A percentile compares a stretch with the other conserved stretches of the same genome.
phyloP scores from a whole-genome alignment of 371 early-diverging fungal genomes.

The Nematocida sp. region DNA sequence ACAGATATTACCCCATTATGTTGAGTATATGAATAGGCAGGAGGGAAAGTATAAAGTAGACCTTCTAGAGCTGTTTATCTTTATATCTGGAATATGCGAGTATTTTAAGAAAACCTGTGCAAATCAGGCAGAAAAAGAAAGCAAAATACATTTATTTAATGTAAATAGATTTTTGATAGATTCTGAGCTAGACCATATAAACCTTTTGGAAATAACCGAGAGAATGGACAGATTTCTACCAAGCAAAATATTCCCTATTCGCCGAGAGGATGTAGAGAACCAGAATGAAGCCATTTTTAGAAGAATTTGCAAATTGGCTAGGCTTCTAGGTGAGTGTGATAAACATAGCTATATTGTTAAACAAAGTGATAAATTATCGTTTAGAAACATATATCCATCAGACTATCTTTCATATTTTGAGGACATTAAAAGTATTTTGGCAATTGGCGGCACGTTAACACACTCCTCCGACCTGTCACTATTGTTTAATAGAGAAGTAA shows the following conservation, averaged over 20 bases:
- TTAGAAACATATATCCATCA: slow-evolving; percentile 31
- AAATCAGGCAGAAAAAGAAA: not conserved
- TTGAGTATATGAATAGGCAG: slow-evolving; percentile 40
- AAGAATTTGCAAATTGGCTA: slow-evolving; percentile 10
- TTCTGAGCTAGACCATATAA: slow-evolving; percentile 59
- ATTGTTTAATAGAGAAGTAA: slow-evolving; percentile 27
- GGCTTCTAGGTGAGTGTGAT: slow-evolving; percentile 32
- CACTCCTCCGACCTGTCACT: slow-evolving; percentile 11
- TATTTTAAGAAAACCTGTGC: slow-evolving; percentile 11
- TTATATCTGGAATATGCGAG: slow-evolving; percentile 25
- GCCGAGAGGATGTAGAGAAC: slow-evolving; percentile 12
- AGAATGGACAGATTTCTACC: slow-evolving; percentile 33
- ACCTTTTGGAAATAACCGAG: slow-evolving; percentile 66
- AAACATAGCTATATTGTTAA: slow-evolving; percentile 34
- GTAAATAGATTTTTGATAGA: slow-evolving; percentile 64
- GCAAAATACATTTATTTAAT: slow-evolving; percentile 34
- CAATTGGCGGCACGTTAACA: slow-evolving; percentile 49
- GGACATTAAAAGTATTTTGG: slow-evolving; percentile 21
- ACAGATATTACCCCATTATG: not conserved
- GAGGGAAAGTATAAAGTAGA: slow-evolving; percentile 25
- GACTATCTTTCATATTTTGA: slow-evolving; percentile 22
- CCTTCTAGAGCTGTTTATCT: slow-evolving; percentile 35
- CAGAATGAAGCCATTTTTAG: slow-evolving; percentile 11
- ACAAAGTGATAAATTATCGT: not conserved
- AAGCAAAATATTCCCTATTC: slow-evolving; percentile 18